Evolutionary conservation across 192 early-diverging fungal species (phyloP).

Genomic region (Powellomyces hirtus): DNA sequence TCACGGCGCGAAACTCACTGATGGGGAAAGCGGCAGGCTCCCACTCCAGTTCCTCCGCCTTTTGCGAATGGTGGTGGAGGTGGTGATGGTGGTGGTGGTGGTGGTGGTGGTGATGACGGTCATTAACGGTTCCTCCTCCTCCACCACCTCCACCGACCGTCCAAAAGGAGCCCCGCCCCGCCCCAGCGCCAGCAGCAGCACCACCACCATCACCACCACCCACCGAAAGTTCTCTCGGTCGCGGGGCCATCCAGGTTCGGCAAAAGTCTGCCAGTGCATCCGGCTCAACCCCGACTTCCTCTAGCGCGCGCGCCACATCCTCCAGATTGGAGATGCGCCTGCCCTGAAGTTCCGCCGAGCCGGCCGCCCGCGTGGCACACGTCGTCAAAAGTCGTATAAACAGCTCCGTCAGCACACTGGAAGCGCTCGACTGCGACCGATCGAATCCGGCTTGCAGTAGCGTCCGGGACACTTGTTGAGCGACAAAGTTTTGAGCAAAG

Average conservation of each 20-base stretch:
- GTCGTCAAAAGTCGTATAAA: conserved; percentile 5
- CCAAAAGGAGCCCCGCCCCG: background rate
- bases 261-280: conserved; percentile 8
- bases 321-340: conserved; percentile 12
- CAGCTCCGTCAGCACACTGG: conserved; percentile 6
- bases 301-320: conserved; percentile 16
- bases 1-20: conserved; percentile 1
- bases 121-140: background rate
- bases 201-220: background rate
- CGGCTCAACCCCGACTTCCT: conserved; percentile 1
- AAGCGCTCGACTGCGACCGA: background rate
- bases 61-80: background rate
- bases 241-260: conserved; percentile 9
- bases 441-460: conserved; percentile 19
- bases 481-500: background rate
- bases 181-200: background rate
- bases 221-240: background rate
- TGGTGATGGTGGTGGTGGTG: background rate
- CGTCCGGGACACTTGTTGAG: background rate
- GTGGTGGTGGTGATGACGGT: background rate
- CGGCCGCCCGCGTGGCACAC: background rate
- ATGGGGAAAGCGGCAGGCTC: conserved; percentile 8
- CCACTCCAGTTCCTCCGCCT: background rate
- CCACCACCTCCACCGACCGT: too few relatives aligned
- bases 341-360: background rate